Base-by-base conservation (phyloP, 2,329 filamentous ascomycete species). In the Neonectria punicea region DNA sequence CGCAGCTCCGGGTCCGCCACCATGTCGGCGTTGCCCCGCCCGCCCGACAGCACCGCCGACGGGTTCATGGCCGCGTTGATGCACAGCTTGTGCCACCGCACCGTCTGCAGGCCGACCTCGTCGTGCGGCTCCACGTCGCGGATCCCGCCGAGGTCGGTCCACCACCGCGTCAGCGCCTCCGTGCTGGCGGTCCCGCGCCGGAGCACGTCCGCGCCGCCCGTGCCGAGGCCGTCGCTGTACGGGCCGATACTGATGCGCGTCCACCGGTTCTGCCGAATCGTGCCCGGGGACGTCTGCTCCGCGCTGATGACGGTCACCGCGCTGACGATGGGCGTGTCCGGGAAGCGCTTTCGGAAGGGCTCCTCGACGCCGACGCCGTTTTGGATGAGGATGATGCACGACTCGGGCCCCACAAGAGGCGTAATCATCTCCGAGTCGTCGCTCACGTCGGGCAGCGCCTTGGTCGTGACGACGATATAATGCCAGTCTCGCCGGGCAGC, bases 1-100 rank as follows among this genome's bases (percentile, higher is more conserved):
- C 86, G 83, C 43, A 93, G 79, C 73, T 92, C 90, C 0, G 86
- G 77, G 70, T 93, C 90, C 13, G 80, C 78, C 5, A 88, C 83
- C 88, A 93, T 92, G 66, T 86, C 85, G 50, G 88, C 85, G 74
- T 93, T 93, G 58, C 87, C 85, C 2, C 84, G 81, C 1, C 90
- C 89, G 13, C 89, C 88, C 1, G 86, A 87, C 0, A 93, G 83
- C 8, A 93, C 90, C 2, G 90, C 88, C 1, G 88, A 90, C 0
- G 91, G 90, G 79, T 93, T 93, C 85, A 93, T 91, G 56, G 89
- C 87, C 0, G 90, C 89, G 77, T 93, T 93, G 81, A 93, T 92
- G 72, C 89, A 90, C 67, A 93, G 87, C 78, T 93, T 93, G 78
- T 93, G 90, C 91, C 91, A 93, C 25, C 91, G 84, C 18, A 93